phyloP scores from a whole-genome alignment of 176 grass and related monocot genomes.

The Thinopyrum elongatum region DNA sequence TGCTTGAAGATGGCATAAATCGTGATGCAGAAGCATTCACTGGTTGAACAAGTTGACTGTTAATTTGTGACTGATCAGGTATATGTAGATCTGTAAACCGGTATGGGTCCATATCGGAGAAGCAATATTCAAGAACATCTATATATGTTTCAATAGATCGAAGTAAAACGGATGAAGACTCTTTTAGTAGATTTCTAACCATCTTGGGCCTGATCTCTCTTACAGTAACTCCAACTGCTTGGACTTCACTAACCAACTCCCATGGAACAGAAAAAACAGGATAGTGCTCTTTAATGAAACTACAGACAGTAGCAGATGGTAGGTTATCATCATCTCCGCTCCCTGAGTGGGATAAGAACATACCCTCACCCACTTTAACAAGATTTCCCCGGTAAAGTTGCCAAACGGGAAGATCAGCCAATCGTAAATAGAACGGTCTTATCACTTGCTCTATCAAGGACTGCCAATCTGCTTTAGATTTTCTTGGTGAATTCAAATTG shows the following conservation, averaged over 20 bases:
- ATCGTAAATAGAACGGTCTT: slow-evolving; percentile 84
- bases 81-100: slow-evolving; percentile 44
- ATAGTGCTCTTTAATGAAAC: slow-evolving; percentile 98
- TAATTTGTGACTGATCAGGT: slow-evolving; percentile 40
- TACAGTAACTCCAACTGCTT: slow-evolving; percentile 76
- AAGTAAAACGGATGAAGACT: slow-evolving; percentile 79
- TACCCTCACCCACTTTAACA: slow-evolving; percentile 95
- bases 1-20: slow-evolving; percentile 41
- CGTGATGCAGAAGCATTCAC: slow-evolving; percentile 23
- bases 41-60: slow-evolving; percentile 35
- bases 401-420: slow-evolving; percentile 96
- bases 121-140: slow-evolving; percentile 95
- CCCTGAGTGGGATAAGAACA: slow-evolving; percentile 88
- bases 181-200: slow-evolving; percentile 82
- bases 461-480: slow-evolving; percentile 82
- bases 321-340: slow-evolving; percentile 71
- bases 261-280: slow-evolving; percentile 98
- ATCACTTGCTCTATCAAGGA: slow-evolving; percentile 92
- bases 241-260: slow-evolving; percentile 89
- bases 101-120: slow-evolving; percentile 83
- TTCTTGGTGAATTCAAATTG: slow-evolving; percentile 46
- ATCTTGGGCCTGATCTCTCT: slow-evolving; percentile 94
- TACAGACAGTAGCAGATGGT: slow-evolving; percentile 84
- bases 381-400: slow-evolving; percentile 88
- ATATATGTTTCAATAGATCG: slow-evolving; percentile 85